phyloP scores from a whole-genome alignment of 768 basidiomycete genomes.

The Rickenella mellea region DNA sequence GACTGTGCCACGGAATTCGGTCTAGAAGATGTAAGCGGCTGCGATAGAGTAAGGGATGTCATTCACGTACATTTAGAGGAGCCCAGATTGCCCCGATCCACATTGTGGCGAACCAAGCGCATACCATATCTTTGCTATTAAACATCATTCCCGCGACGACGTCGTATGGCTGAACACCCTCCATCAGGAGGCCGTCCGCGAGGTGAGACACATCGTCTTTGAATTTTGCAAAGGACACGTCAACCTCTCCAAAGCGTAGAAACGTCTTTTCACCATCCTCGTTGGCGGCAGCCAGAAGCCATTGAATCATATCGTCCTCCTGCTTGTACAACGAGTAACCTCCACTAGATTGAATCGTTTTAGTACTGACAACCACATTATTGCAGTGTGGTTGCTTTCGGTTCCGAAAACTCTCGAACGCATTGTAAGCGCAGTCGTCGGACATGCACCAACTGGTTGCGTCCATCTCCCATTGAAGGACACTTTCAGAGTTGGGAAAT shows the following conservation, averaged over 20 bases:
- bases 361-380: background rate
- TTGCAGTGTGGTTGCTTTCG: background rate
- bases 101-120: background rate
- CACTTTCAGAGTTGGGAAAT: background rate
- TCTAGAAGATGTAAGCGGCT: background rate
- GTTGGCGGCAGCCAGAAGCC: background rate
- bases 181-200: background rate
- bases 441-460: background rate
- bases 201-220: background rate
- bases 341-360: no score
- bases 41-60: background rate
- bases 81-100: slow-evolving; percentile 1
- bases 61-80: background rate
- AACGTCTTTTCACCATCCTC: background rate
- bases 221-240: background rate
- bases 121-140: background rate
- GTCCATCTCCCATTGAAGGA: background rate
- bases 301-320: background rate
- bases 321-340: no score
- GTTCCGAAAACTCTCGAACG: background rate
- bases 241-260: background rate
- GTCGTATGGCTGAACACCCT: background rate
- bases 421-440: background rate
- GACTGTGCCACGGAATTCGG: background rate
- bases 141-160: background rate